These are phyloP conservation scores for Beauveria sp. DNA, from an alignment of 2,329 filamentous ascomycete genomes.

Conservation along the genomic window DNA sequence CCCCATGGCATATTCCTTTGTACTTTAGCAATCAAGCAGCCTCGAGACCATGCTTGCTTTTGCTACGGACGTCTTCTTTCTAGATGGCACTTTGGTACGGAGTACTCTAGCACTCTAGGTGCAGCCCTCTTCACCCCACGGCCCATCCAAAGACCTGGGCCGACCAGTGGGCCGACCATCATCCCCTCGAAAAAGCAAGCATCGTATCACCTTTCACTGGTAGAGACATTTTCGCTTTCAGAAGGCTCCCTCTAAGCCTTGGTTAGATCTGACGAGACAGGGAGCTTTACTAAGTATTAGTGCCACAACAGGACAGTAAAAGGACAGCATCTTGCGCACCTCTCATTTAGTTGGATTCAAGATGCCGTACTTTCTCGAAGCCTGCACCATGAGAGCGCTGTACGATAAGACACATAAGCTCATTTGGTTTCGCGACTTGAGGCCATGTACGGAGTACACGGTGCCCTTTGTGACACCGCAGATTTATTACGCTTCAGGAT, in stretches of 20 bases:
- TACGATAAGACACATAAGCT: no score
- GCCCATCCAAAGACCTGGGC: not conserved
- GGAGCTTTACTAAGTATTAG: not conserved
- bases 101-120: not conserved
- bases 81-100: not conserved
- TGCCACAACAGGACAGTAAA: not conserved
- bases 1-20: conserved; percentile 1
- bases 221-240: not conserved
- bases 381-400: not conserved
- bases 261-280: not conserved
- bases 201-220: not conserved
- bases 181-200: conserved; percentile 10
- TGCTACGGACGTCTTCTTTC: not conserved
- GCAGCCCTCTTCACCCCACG: not conserved
- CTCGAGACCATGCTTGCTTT: not conserved
- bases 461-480: not conserved
- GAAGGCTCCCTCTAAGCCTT: not conserved
- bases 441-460: not conserved
- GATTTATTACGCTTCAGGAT: not conserved
- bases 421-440: not conserved
- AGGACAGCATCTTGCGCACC: not conserved
- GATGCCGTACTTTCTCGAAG: not conserved
- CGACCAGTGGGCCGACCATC: not conserved
- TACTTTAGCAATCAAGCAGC: not conserved
- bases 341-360: not conserved